phyloP scores from a whole-genome alignment of 202 grass and related monocot species.

The Cymbopogon flexuosus region DNA sequence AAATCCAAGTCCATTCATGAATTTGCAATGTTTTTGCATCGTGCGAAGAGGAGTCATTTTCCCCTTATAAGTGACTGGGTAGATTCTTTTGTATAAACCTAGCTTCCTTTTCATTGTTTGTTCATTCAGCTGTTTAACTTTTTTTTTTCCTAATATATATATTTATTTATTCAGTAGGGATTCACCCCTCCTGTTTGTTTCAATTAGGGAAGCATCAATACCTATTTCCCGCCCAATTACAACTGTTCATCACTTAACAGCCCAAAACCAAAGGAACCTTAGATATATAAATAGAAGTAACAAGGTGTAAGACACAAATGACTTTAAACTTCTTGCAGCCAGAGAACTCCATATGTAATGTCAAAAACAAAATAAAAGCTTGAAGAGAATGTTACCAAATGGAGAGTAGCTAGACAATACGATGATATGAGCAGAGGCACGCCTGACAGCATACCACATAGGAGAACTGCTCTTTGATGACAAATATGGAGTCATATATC shows the following conservation, averaged over 20 bases:
- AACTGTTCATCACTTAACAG: neutral
- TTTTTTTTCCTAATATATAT: neutral
- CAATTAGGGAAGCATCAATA: neutral
- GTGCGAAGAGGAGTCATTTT: neutral
- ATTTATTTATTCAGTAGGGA: neutral
- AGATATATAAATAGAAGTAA: conserved; percentile 1
- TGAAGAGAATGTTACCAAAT: conserved; percentile 60
- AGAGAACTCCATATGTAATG: neutral
- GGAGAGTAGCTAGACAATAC: conserved; percentile 95
- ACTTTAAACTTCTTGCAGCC: neutral
- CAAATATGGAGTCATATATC: conserved; percentile 63
- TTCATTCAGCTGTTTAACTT: neutral
- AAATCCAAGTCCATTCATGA: neutral
- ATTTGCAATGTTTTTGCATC: neutral
- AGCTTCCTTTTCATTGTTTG: neutral
- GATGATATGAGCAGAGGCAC: conserved; percentile 90
- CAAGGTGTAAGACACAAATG: neutral
- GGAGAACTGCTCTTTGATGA: conserved; percentile 91
- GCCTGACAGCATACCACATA: conserved; percentile 93
- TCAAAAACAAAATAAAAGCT: conserved; percentile 24
- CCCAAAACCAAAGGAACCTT: neutral
- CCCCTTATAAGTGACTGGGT: neutral
- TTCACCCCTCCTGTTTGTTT: neutral
- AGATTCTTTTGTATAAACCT: neutral
- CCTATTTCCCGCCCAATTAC: neutral